Evolutionary conservation across 176 grass and related monocot genomes (phyloP).

Genomic region (Ensete ventricosum): DNA sequence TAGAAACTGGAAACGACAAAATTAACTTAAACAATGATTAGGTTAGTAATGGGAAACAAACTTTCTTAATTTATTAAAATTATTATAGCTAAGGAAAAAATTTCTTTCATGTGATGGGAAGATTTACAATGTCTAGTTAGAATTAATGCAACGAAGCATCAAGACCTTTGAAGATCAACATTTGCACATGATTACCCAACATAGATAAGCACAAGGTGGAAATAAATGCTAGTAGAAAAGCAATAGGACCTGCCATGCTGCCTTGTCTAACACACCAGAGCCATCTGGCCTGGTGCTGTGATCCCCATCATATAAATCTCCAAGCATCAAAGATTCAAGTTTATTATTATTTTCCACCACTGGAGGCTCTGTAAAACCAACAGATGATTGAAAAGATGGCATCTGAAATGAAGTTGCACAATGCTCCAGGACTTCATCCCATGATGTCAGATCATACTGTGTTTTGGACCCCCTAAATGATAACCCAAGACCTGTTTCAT

Average conservation of each 20-base stretch:
- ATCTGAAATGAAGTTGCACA: slow-evolving; percentile 29
- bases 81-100: too few species aligned
- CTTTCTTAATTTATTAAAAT: too few species aligned
- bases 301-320: slow-evolving; percentile 50
- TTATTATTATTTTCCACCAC: slow-evolving; percentile 40
- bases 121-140: background rate
- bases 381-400: slow-evolving; percentile 26
- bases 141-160: background rate
- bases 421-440: slow-evolving; percentile 39
- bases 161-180: background rate
- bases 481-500: slow-evolving; percentile 41
- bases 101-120: background rate
- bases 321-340: slow-evolving; percentile 47
- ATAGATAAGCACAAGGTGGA: background rate
- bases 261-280: slow-evolving; percentile 34
- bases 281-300: slow-evolving; percentile 43
- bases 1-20: too few species aligned
- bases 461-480: slow-evolving; percentile 35
- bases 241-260: slow-evolving; percentile 48
- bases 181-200: background rate
- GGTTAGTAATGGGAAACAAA: too few species aligned
- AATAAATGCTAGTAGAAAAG: slow-evolving; percentile 7
- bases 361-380: slow-evolving; percentile 27
- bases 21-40: too few species aligned
- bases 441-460: slow-evolving; percentile 41